Evolutionary conservation across 2,329 filamentous ascomycete species (phyloP).

Genomic region (Colletotrichum sp.): DNA sequence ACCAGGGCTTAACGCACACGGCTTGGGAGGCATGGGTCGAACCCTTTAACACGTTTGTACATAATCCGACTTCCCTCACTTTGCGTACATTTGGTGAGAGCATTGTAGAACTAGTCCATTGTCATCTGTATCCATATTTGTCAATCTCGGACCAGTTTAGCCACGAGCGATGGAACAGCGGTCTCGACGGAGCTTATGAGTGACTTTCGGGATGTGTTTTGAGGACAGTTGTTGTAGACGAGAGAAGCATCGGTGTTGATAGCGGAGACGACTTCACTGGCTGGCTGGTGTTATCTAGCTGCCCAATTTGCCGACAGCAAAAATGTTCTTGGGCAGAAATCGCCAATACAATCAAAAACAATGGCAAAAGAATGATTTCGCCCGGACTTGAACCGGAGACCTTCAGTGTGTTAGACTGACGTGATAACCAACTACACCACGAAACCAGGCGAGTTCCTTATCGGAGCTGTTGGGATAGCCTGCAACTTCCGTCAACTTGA

Average conservation of each 20-base stretch:
- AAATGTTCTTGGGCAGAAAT: neutral
- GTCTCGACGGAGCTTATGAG: neutral
- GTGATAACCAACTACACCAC: slow-evolving; percentile 54
- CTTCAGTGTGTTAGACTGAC: slow-evolving; percentile 47
- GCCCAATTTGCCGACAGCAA: neutral
- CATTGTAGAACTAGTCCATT: slow-evolving; percentile 21
- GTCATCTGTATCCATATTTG: slow-evolving; percentile 1
- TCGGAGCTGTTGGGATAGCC: neutral
- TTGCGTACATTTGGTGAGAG: slow-evolving; percentile 18
- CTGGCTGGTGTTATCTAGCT: neutral
- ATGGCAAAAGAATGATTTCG: neutral
- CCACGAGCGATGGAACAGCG: neutral
- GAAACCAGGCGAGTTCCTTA: slow-evolving; percentile 21
- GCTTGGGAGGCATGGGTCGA: slow-evolving; percentile 7
- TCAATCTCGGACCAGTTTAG: neutral
- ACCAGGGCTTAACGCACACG: slow-evolving; percentile 1
- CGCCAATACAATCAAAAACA: neutral
- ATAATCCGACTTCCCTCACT: slow-evolving; percentile 21
- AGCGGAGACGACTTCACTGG: neutral
- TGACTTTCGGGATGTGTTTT: neutral
- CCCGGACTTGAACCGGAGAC: slow-evolving; percentile 23
- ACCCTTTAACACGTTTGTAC: slow-evolving; percentile 7
- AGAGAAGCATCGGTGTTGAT: neutral
- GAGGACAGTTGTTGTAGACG: neutral
- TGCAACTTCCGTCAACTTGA: neutral